Base-by-base conservation (phyloP, 495 filamentous ascomycete species). In the Aspergillus sclerotiicarbonarius region DNA sequence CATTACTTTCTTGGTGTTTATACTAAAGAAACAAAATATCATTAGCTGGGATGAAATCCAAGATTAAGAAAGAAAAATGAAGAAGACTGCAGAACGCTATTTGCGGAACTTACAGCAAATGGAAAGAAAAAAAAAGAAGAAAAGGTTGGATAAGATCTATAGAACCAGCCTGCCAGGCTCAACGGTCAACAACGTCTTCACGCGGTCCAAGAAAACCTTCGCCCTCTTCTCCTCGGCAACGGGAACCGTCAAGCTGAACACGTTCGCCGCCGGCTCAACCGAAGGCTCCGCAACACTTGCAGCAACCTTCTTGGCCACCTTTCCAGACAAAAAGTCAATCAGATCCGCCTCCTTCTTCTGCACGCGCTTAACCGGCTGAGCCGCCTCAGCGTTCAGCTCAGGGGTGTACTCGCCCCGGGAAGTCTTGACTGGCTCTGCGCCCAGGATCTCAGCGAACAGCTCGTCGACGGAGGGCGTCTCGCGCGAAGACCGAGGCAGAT, bases 381-480 rank as follows among this genome's bases (percentile, higher is more conserved):
- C 50, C 62, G 75, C 46, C 76, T 90, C 67, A 16, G 84, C 83
- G 35, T 84, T 85, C 45, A 96, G 76, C 69, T 92, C 89, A 1
- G 92, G 92, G 2, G 86, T 71, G 64, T 89, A 96, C 50, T 74
- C 71, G 1, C 86, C 86, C 25, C 78, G 76, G 2, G 80, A 79
- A 19, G 82, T 81, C 13, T 68, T 67, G 49, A 76, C 61, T 8
- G 84, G 74, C 61, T 84, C 84, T 55, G 87, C 81, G 20, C 93
- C 93, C 10, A 98, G 82, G 15, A 98, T 76, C 66, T 92, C 84
- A 65, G 96, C 83, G 72, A 98, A 97, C 7, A 98, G 80, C 61
- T 96, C 91, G 64, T 94, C 85, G 6, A 86, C 75, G 1, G 88
- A 85, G 20, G 86, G 86, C 60, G 84, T 80, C 31, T 78, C 73